These are phyloP conservation scores for Lichtheimia ornata DNA, from an alignment of 371 early-diverging fungal species.

Conservation along the genomic window DNA sequence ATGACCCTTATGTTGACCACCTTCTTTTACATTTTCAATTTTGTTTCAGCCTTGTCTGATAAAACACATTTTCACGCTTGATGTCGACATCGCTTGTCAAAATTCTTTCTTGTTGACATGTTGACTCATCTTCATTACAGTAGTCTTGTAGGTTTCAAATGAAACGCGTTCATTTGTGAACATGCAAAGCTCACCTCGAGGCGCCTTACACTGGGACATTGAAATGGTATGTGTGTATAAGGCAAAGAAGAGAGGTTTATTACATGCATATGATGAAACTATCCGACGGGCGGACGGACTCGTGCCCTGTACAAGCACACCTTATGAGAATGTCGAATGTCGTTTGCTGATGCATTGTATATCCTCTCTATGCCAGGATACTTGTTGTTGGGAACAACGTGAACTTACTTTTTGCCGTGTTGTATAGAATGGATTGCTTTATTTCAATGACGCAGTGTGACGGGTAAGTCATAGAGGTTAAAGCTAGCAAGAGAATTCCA, in stretches of 20 bases:
- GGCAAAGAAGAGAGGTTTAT: background rate
- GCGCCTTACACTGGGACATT: too few species aligned
- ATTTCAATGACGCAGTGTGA: too few species aligned
- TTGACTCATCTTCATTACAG: too few species aligned
- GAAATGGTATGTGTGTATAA: background rate
- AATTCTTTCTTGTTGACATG: too few species aligned
- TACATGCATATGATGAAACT: slow-evolving; percentile 21
- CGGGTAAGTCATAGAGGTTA: background rate
- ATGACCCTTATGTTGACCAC: slow-evolving; percentile 35
- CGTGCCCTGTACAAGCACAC: slow-evolving; percentile 37
- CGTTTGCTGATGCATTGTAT: background rate
- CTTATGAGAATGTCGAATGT: slow-evolving; percentile 31
- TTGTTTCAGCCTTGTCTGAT: slow-evolving; percentile 39
- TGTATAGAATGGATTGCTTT: background rate
- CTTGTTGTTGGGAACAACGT: background rate
- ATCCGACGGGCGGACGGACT: slow-evolving; percentile 42
- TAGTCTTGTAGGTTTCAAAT: too few species aligned
- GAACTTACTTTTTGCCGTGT: background rate
- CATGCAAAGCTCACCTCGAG: too few species aligned
- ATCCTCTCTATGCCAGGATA: background rate
- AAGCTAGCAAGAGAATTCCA: background rate
- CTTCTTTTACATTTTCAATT: slow-evolving; percentile 13
- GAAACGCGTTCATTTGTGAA: too few species aligned
- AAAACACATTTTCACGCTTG: too few species aligned
- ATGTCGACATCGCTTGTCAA: too few species aligned